Evolutionary conservation across 306 rosid species (phyloP).

Genomic region (Inga oerstediana): DNA sequence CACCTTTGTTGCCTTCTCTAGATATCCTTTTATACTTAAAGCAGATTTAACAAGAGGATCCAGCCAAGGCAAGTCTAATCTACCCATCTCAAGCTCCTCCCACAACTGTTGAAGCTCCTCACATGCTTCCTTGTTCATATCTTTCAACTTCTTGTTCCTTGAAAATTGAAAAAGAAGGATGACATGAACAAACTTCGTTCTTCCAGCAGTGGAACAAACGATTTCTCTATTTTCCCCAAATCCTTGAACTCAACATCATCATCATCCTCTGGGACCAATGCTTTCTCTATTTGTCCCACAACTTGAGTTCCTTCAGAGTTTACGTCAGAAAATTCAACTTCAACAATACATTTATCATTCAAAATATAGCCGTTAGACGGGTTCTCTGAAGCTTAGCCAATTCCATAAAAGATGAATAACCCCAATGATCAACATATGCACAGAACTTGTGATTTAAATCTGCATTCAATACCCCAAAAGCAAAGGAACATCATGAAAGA

Average conservation of each 20-base stretch:
- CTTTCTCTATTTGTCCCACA: too few species aligned
- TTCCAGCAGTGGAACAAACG: neutral
- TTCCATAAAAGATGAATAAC: neutral
- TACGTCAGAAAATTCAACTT: neutral
- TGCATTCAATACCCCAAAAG: neutral
- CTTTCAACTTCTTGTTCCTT: neutral
- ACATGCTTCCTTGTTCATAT: neutral
- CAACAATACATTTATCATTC: neutral
- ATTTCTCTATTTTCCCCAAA: neutral
- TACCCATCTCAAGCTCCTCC: neutral
- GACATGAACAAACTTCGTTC: neutral
- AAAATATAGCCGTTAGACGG: neutral
- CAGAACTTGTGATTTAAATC: neutral
- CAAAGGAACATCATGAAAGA: neutral
- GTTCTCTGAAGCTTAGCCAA: neutral
- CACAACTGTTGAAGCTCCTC: neutral
- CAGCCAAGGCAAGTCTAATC: neutral
- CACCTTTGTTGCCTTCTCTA: neutral
- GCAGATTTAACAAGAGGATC: neutral
- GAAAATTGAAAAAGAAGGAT: neutral
- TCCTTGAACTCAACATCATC: neutral
- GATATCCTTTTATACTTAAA: neutral
- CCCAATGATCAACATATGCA: neutral
- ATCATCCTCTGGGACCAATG: neutral
- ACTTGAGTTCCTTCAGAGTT: too few species aligned